These are phyloP conservation scores for Stachybotrys chartarum DNA, from an alignment of 2,329 filamentous ascomycete genomes.

Conservation along the genomic window DNA sequence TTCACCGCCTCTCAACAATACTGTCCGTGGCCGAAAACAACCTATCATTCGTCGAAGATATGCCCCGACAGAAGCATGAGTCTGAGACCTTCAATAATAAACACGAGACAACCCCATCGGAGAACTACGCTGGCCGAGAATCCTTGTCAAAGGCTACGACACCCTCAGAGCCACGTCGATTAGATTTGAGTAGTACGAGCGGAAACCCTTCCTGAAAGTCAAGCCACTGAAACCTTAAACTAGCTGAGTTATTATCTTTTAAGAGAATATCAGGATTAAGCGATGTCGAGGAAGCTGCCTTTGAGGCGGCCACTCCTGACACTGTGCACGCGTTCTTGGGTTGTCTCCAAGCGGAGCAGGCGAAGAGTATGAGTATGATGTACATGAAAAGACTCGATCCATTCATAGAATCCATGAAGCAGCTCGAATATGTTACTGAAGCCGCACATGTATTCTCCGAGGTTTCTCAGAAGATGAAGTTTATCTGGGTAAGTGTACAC, in stretches of 20 bases:
- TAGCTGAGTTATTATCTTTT: neutral
- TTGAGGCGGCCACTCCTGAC: neutral
- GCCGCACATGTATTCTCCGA: neutral
- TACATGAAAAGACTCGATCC: neutral
- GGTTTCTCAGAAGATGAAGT: neutral
- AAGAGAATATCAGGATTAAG: neutral
- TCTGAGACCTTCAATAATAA: neutral
- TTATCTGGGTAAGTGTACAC: neutral
- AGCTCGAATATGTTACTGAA: neutral
- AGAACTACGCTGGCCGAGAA: neutral
- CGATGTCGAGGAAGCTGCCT: neutral
- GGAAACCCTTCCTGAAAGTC: neutral
- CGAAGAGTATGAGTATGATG: neutral
- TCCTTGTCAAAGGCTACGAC: neutral
- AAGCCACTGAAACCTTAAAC: neutral
- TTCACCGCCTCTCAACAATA: neutral
- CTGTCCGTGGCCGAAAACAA: neutral
- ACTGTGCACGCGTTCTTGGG: neutral
- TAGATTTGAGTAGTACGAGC: neutral
- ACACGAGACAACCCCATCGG: neutral
- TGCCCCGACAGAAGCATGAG: too few relatives aligned
- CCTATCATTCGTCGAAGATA: neutral
- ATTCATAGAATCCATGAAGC: neutral
- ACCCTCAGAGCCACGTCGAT: neutral
- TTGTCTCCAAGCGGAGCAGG: neutral